Evolutionary conservation across 352 stramenopile genomes (phyloP).

Genomic region (Pythium aquatile): DNA sequence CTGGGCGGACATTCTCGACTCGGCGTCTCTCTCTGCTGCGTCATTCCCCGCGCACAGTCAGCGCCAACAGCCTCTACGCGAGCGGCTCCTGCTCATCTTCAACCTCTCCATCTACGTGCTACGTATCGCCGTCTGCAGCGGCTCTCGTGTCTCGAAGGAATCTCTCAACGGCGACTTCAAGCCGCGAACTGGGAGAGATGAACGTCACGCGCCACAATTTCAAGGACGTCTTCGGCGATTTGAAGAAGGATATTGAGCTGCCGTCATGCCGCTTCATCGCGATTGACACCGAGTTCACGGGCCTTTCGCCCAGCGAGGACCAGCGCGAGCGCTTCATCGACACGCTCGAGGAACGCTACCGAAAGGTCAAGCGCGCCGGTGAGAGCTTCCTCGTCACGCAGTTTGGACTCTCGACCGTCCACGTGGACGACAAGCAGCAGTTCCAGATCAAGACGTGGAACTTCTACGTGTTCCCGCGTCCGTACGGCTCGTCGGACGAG

Average conservation of each 20-base stretch:
- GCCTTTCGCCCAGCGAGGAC: conserved; percentile 62
- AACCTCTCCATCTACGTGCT: background rate
- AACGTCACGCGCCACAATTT: conserved; percentile 87
- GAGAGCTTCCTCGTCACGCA: conserved; percentile 85
- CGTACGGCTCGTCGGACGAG: conserved; percentile 61
- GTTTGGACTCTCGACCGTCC: conserved; percentile 76
- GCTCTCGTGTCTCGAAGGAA: background rate
- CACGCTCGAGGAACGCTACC: conserved; percentile 74
- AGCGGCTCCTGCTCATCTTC: conserved; percentile 9
- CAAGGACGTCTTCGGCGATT: conserved; percentile 44
- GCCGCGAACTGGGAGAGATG: conserved; percentile 37
- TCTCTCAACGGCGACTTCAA: background rate
- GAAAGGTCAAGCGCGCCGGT: conserved; percentile 66
- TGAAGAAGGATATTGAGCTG: conserved; percentile 58
- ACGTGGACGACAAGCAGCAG: conserved; percentile 54
- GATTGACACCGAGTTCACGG: conserved; percentile 86
- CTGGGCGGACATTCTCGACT: conserved; percentile 8
- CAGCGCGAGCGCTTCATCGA: conserved; percentile 67
- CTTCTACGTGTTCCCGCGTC: conserved; percentile 81
- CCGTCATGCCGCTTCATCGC: conserved; percentile 71
- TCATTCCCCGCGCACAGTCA: conserved; percentile 10
- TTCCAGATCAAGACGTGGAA: conserved; percentile 81
- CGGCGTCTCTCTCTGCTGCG: conserved; percentile 15
- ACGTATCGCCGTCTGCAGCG: background rate
- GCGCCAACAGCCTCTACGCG: background rate